phyloP scores from a whole-genome alignment of 1,284 basidiomycete species.

The Trametes hirsuta region DNA sequence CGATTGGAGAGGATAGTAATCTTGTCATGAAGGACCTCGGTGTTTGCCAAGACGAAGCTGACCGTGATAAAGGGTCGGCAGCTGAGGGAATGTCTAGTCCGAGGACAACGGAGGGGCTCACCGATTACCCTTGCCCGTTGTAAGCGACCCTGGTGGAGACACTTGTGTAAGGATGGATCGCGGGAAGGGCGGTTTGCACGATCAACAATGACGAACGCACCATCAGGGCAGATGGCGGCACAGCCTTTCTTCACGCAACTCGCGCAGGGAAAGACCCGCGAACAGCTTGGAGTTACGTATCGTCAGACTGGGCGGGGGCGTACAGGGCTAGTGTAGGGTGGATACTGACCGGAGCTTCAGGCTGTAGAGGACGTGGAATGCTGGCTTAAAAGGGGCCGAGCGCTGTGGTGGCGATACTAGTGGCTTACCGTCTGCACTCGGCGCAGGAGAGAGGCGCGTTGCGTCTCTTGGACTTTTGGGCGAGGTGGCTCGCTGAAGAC shows the following conservation, averaged over 20 bases:
- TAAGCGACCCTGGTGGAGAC: constrained; percentile 54
- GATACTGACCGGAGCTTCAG: constrained; percentile 63
- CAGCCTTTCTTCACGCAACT: constrained; percentile 73
- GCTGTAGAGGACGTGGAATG: constrained; percentile 36
- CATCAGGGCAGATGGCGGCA: constrained; percentile 64
- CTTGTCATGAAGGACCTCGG: constrained; percentile 68
- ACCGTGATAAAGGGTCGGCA: not conserved
- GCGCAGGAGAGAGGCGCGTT: constrained; percentile 32
- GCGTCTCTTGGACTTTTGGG: constrained; percentile 22
- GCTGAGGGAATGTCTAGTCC: not conserved
- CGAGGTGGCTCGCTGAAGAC: constrained; percentile 27
- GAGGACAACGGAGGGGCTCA: constrained; percentile 31
- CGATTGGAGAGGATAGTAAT: constrained; percentile 61
- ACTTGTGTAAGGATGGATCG: constrained; percentile 5
- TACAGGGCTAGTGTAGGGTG: constrained; percentile 8
- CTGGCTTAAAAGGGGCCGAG: constrained; percentile 8
- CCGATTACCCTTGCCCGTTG: constrained; percentile 75
- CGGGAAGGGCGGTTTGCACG: not conserved
- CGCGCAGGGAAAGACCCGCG: constrained; percentile 65
- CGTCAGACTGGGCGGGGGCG: constrained; percentile 6
- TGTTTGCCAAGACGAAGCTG: constrained; percentile 71
- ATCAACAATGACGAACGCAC: constrained; percentile 34
- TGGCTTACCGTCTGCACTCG: constrained; percentile 29
- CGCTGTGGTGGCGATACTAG: constrained; percentile 9
- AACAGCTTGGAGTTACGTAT: constrained; percentile 47